Evolutionary conservation across 805 yeast species (phyloP), one percentile per base, ranked within the genome.

Genomic region (Tanozyma kutaoensis): DNA sequence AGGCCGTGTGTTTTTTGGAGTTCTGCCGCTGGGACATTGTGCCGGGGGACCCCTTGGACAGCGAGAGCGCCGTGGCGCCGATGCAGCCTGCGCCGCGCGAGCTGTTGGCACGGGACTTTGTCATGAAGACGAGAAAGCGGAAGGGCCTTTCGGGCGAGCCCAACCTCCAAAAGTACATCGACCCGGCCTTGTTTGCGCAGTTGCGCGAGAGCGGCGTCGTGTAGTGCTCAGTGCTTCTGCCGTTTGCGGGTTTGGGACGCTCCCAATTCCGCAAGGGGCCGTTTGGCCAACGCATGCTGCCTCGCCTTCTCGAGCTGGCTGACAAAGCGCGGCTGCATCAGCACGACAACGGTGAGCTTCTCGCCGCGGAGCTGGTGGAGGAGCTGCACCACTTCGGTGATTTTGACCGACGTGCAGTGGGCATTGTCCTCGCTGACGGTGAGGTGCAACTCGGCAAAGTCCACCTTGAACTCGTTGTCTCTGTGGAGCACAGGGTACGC

Each of bases 31-130:
- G 95, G 94, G 65, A 68, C 13, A 49, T 59, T 3, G 93, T 81
- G 1, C 94, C 95, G 2, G 98, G 98, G 0, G 84, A 88, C 52
- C 97, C 96, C 7, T 43, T 88, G 40, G 94, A 88, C 46, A 52
- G 55, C 14, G 65, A 69, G 18, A 67, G 69, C 12, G 55, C 52
- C 25, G 63, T 84, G 22, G 84, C 85, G 4, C 64, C 74, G 23
- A 58, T 88, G 45, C 72, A 72, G 38, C 81, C 95, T 0, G 95
- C 91, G 1, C 75, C 77, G 5, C 51, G 61, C 1, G 56, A 57
- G 8, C 72, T 79, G 3, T 53, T 86, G 31, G 88, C 95, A 1
- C 61, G 98, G 31, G 98, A 91, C 50, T 82, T 85, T 42, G 76
- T 84, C 17, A 54, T 82, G 53, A 91, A 93, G 48, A 84, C 95